A percentile compares a stretch with the other conserved stretches of the same genome.
phyloP scores from a whole-genome alignment of 2,329 filamentous ascomycete species.

The Pestalotiopsis sp. region DNA sequence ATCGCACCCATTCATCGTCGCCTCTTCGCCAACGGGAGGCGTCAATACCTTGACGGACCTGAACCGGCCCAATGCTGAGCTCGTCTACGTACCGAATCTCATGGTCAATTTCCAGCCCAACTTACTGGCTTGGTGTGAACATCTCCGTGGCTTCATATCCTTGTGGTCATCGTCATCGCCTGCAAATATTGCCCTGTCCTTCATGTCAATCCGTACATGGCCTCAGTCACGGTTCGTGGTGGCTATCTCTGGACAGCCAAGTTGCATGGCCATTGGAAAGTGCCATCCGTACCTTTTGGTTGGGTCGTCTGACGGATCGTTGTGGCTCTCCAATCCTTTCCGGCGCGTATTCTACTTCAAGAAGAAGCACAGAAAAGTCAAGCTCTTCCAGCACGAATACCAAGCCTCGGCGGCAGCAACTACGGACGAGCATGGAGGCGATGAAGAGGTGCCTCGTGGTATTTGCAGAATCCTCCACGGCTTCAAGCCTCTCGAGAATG shows the following conservation, averaged over 20 bases:
- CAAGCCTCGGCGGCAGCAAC: constrained; percentile 33
- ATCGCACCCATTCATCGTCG: constrained; percentile 55
- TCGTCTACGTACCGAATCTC: constrained; percentile 52
- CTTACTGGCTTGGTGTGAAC: constrained; percentile 54
- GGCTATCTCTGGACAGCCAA: constrained; percentile 49
- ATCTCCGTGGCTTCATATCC: constrained; percentile 55
- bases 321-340: constrained; percentile 49
- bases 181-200: constrained; percentile 52
- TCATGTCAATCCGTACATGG: constrained; percentile 53
- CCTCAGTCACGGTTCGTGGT: constrained; percentile 53
- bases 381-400: constrained; percentile 57
- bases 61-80: constrained; percentile 50
- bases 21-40: constrained; percentile 55
- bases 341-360: constrained; percentile 43
- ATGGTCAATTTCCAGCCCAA: constrained; percentile 53
- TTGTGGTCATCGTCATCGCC: constrained; percentile 53
- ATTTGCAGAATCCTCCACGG: constrained; percentile 52
- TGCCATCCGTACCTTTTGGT: constrained; percentile 55
- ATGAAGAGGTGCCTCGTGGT: constrained; percentile 38
- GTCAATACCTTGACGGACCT: constrained; percentile 54
- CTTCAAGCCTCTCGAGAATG: constrained; percentile 50
- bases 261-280: constrained; percentile 48
- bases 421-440: constrained; percentile 18
- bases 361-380: constrained; percentile 39
- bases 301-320: constrained; percentile 53